Evolutionary conservation across 2,329 filamentous ascomycete species (phyloP).

Genomic region (Ceratocystis ficicola): DNA sequence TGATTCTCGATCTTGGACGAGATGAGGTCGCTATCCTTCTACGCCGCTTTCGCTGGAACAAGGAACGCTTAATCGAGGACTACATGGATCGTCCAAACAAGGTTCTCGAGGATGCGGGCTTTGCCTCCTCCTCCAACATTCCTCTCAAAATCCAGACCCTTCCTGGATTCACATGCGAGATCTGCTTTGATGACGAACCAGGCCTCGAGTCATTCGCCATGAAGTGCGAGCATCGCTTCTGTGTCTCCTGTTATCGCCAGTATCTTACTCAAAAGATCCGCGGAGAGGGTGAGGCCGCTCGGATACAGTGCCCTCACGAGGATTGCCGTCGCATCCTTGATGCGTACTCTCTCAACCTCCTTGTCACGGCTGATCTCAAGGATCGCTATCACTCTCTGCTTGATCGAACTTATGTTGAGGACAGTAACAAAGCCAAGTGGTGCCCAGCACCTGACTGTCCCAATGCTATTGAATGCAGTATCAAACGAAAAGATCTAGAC

Average conservation of each 20-base stretch:
- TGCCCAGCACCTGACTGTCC: slow-evolving; percentile 95
- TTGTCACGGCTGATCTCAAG: slow-evolving; percentile 48
- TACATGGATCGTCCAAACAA: slow-evolving; percentile 84
- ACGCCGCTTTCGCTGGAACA: slow-evolving; percentile 87
- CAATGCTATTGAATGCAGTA: slow-evolving; percentile 76
- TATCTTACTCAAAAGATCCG: slow-evolving; percentile 88
- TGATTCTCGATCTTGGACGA: slow-evolving; percentile 76
- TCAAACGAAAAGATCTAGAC: slow-evolving; percentile 78
- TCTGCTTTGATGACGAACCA: slow-evolving; percentile 82
- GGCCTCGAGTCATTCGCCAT: slow-evolving; percentile 77
- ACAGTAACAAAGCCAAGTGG: slow-evolving; percentile 93
- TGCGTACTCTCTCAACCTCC: slow-evolving; percentile 69
- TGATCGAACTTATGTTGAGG: slow-evolving; percentile 90
- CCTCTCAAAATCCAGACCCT: slow-evolving; percentile 58
- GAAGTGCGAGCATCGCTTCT: slow-evolving; percentile 90
- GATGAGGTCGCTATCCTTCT: slow-evolving; percentile 86
- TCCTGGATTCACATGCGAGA: slow-evolving; percentile 77
- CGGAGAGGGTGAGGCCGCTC: slow-evolving; percentile 86
- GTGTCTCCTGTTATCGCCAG: slow-evolving; percentile 80
- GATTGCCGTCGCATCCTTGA: slow-evolving; percentile 85
- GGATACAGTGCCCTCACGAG: slow-evolving; percentile 85
- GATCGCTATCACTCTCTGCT: slow-evolving; percentile 70
- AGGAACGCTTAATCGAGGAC: slow-evolving; percentile 83
- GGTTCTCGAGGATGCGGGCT: slow-evolving; percentile 70
- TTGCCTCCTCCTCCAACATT: slow-evolving; percentile 51